A percentile compares a stretch with the other conserved stretches of the same genome.
Conservation (phyloP, 2,329 filamentous ascomycete species). For the Curvularia verruculosa region DNA sequence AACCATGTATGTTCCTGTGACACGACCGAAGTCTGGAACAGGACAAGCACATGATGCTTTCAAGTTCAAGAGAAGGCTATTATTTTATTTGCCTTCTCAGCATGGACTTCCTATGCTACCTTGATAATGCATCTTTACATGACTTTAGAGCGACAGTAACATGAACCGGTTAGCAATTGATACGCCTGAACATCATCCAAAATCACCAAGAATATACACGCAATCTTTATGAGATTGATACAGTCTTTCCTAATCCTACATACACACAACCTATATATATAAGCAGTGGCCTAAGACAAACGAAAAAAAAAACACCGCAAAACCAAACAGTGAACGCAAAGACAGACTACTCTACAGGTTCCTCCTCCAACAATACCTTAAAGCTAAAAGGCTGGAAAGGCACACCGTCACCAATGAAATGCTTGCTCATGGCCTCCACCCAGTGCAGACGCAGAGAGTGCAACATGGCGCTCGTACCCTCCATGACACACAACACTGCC, state of each 20-base stretch:
- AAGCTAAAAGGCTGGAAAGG: conserved; percentile 91
- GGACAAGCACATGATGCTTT: neutral
- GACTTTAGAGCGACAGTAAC: too few species aligned
- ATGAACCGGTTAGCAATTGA: too few species aligned
- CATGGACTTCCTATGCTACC: neutral
- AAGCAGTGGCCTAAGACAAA: conserved; percentile 10
- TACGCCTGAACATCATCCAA: too few species aligned
- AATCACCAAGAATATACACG: neutral
- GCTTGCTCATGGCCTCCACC: conserved; percentile 98
- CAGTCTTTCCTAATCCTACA: conserved; percentile 21
- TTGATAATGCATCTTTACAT: neutral
- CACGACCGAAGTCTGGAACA: neutral
- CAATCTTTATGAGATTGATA: neutral
- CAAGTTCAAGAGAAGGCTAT: neutral
- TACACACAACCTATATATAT: conserved; percentile 4
- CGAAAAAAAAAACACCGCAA: conserved; percentile 1
- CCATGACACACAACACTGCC: conserved; percentile 87
- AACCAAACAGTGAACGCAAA: neutral
- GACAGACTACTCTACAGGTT: conserved; percentile 53
- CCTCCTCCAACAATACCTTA: conserved; percentile 81
- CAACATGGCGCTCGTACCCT: conserved; percentile 94
- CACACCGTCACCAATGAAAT: conserved; percentile 87
- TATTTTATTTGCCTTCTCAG: neutral
- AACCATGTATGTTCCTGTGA: neutral
- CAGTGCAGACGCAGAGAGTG: conserved; percentile 90